Percentiles rank a stretch among this genome's conserved stretches.
These are phyloP conservation scores for Diaporthe longicolla DNA, from an alignment of 2,329 filamentous ascomycete genomes.

Conservation along the genomic window DNA sequence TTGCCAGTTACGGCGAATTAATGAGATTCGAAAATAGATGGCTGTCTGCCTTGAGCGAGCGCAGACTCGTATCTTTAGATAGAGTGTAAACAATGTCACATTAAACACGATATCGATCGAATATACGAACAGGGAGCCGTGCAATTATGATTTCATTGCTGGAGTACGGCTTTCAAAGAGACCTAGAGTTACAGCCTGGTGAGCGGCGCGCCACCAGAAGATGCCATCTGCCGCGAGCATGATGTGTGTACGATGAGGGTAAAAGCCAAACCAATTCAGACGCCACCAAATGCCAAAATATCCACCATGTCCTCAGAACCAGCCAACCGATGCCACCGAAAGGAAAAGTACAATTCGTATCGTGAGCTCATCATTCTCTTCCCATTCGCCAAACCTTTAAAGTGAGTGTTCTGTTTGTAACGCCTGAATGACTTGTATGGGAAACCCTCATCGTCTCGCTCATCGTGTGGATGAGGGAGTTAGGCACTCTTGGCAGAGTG, in stretches of 20 bases:
- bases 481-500: constrained; percentile 51
- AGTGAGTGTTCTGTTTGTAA: constrained; percentile 39
- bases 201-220: constrained; percentile 36
- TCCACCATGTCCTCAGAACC: constrained; percentile 28
- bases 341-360: constrained; percentile 25
- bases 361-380: constrained; percentile 31
- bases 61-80: neutral
- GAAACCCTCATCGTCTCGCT: constrained; percentile 43
- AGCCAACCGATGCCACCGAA: constrained; percentile 33
- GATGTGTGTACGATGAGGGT: constrained; percentile 42
- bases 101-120: neutral
- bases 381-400: constrained; percentile 24
- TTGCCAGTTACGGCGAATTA: neutral
- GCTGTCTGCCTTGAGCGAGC: neutral
- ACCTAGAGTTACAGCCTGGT: constrained; percentile 39
- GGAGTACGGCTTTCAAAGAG: constrained; percentile 15
- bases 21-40: neutral
- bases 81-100: neutral
- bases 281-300: constrained; percentile 39
- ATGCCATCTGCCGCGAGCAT: constrained; percentile 39
- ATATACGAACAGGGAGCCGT: neutral
- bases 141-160: constrained; percentile 19
- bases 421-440: constrained; percentile 38
- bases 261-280: constrained; percentile 37
- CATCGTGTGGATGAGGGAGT: constrained; percentile 9